Conservation (phyloP, 1,139 yeast species). For the Pichia sp. region DNA sequence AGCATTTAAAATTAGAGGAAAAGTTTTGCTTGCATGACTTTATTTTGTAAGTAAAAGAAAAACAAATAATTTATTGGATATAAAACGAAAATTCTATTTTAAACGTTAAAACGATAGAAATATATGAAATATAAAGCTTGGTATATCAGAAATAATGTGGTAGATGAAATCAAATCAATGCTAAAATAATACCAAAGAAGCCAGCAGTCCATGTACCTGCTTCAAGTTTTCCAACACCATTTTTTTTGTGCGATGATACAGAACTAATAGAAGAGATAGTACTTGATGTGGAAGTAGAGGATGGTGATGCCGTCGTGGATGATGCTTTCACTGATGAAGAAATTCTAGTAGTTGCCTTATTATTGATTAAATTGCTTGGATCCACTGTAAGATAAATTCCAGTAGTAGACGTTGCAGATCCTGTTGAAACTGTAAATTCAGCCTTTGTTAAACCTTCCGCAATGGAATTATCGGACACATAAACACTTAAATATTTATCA, state of each 20-base stretch:
- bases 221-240: slow-evolving; percentile 14
- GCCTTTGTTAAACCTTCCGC: slow-evolving; percentile 16
- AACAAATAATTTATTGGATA: no score
- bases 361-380: slow-evolving; percentile 35
- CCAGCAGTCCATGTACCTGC: slow-evolving; percentile 7
- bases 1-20: no score
- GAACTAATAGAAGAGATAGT: slow-evolving; percentile 26
- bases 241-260: slow-evolving; percentile 15
- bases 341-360: slow-evolving; percentile 20
- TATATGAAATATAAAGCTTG: neutral
- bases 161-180: slow-evolving; percentile 4
- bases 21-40: no score
- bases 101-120: no score
- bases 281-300: slow-evolving; percentile 22
- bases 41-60: no score
- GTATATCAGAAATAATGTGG: neutral
- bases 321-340: neutral
- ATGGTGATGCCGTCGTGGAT: neutral
- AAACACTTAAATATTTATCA: slow-evolving; percentile 15
- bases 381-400: slow-evolving; percentile 16
- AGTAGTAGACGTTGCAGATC: slow-evolving; percentile 17
- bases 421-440: slow-evolving; percentile 52
- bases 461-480: slow-evolving; percentile 13
- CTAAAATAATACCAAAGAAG: slow-evolving; percentile 11
- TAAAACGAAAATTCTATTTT: no score